Evolutionary conservation across 164 flowering plant genomes (phyloP), one percentile per base, ranked within the genome.

Genomic region (Sextonia rubra): DNA sequence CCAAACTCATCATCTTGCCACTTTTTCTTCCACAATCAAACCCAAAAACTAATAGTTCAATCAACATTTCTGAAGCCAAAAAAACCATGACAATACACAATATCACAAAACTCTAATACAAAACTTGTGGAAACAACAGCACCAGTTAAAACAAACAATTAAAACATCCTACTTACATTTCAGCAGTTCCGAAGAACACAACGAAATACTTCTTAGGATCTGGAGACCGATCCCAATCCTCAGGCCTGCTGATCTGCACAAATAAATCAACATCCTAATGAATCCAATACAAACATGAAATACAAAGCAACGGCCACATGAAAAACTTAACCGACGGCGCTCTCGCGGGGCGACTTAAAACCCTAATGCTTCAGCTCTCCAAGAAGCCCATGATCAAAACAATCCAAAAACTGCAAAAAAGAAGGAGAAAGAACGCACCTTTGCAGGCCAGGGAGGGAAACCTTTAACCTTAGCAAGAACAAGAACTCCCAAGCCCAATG

Each of bases 381-480:
- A n/a, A n/a, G n/a, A n/a, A n/a, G n/a, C n/a, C n/a, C n/a, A n/a
- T n/a, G n/a, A n/a, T n/a, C n/a, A n/a, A n/a, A n/a, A n/a, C n/a
- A n/a, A n/a, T 37, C 44, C 44, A 37, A 37, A 9, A 37, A 8
- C 0, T 5, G 47, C 24, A 69, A 70, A 49, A 49, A 47, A n/a
- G 25, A 49, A 52, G n/a, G 14, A 20, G n/a, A 8, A 49, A 49
- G 64, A 67, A 17, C 72, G 62, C n/a, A 92, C 99, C 97, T 90
- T 92, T 11, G 99, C 98, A 60, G 99, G 98, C 98, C 99, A 93
- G 30, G 88, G 77, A 26, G 97, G 99, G 69, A 85, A 89, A 22
- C 99, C 99, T 83, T 95, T 93, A 76, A 93, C 99, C 79, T 95
- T 95, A 71, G 98, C 99, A 7, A 95, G 96, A 20, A 95, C 99